phyloP scores from a whole-genome alignment of 129 eudicot species.

The Saposhnikovia divaricata region DNA sequence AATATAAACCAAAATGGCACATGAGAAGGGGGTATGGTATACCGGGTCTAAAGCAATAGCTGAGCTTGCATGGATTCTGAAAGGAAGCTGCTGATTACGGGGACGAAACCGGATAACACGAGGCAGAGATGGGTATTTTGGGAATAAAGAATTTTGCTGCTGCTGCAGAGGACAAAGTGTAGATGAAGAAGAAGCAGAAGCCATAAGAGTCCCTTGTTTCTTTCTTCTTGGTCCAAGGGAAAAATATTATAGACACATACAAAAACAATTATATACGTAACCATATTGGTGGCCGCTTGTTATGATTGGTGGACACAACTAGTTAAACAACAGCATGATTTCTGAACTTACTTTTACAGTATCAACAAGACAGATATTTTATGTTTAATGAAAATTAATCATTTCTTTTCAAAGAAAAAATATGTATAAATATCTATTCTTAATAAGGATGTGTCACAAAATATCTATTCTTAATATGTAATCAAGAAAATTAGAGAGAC shows the following conservation, averaged over 20 bases:
- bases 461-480: too few species aligned
- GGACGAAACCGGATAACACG: slow-evolving; percentile 24
- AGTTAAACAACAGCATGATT: neutral
- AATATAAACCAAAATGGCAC: neutral
- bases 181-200: slow-evolving; percentile 22
- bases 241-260: neutral
- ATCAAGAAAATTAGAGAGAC: too few species aligned
- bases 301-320: neutral
- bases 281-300: neutral
- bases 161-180: slow-evolving; percentile 26
- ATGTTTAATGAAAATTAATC: neutral
- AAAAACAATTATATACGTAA: neutral
- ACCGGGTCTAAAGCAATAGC: slow-evolving; percentile 36
- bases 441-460: too few species aligned
- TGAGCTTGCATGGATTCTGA: slow-evolving; percentile 42
- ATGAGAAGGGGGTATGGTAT: slow-evolving; percentile 9
- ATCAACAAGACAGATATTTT: neutral
- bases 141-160: slow-evolving; percentile 14
- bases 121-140: slow-evolving; percentile 25
- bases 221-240: neutral
- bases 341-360: neutral
- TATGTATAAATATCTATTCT: too few species aligned
- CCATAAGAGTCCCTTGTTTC: neutral
- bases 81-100: slow-evolving; percentile 2
- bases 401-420: too few species aligned